Evolutionary conservation across 2,329 filamentous ascomycete genomes (phyloP).

Genomic region (Neoarthrinium moseri): DNA sequence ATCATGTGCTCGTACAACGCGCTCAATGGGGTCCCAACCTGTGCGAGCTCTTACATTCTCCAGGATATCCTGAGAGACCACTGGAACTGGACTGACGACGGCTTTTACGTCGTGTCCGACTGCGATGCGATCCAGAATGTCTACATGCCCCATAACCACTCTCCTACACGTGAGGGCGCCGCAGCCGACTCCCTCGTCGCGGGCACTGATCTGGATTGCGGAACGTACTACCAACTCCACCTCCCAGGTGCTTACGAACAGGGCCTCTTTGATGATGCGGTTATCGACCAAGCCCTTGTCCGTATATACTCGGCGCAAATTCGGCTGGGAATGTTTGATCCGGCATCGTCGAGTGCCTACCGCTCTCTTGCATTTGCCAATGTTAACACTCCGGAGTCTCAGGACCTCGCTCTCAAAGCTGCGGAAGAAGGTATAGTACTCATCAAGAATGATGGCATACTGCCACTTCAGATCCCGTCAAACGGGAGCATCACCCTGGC

Average conservation of each 20-base stretch:
- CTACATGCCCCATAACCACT: constrained; percentile 39
- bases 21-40: constrained; percentile 64
- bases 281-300: constrained; percentile 23
- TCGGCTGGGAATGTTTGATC: constrained; percentile 30
- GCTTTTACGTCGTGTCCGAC: constrained; percentile 63
- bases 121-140: constrained; percentile 64
- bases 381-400: constrained; percentile 20
- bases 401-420: constrained; percentile 20
- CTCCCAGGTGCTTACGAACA: constrained; percentile 26
- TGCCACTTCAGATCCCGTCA: constrained; percentile 18
- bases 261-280: constrained; percentile 23
- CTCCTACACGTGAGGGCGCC: constrained; percentile 26
- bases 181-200: constrained; percentile 31
- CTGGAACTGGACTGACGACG: constrained; percentile 61
- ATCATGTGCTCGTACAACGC: constrained; percentile 64
- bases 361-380: constrained; percentile 19
- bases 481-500: constrained; percentile 18
- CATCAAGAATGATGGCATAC: constrained; percentile 23
- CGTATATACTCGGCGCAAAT: constrained; percentile 29
- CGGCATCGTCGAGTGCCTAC: constrained; percentile 19
- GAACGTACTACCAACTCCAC: constrained; percentile 25
- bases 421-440: constrained; percentile 24
- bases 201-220: constrained; percentile 34
- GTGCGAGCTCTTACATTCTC: constrained; percentile 61
- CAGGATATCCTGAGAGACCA: constrained; percentile 63